Percentiles rank a stretch among this genome's conserved stretches.
phyloP scores from a whole-genome alignment of 208 protist genomes.

The Acanthamoeba healyi region DNA sequence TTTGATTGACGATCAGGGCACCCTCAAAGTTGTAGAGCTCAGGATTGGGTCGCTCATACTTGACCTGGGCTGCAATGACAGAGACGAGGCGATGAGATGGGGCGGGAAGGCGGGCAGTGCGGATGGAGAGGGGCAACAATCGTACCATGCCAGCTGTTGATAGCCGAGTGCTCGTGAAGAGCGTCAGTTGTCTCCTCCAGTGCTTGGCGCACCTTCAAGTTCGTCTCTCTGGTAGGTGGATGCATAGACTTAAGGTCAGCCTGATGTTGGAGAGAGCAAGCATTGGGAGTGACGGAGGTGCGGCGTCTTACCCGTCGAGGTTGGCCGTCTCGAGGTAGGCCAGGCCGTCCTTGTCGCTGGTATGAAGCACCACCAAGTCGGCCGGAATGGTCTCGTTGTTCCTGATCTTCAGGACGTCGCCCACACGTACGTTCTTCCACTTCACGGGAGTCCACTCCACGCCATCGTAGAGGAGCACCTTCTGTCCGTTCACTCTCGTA shows the following conservation, averaged over 20 bases:
- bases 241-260: too few species aligned
- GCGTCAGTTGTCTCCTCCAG: constrained; percentile 25
- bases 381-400: constrained; percentile 82
- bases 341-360: constrained; percentile 79
- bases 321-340: constrained; percentile 86
- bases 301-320: constrained; percentile 78
- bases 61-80: constrained; percentile 60
- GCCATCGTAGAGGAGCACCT: too few species aligned
- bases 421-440: constrained; percentile 58
- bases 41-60: constrained; percentile 88
- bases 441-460: too few species aligned
- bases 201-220: constrained; percentile 64
- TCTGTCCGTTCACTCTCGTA: background rate
- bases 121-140: too few species aligned
- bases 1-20: constrained; percentile 13
- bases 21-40: constrained; percentile 88
- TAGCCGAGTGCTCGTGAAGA: background rate
- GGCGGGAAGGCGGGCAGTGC: too few species aligned
- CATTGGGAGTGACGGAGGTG: background rate
- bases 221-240: constrained; percentile 74
- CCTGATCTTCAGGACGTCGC: constrained; percentile 83
- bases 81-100: background rate
- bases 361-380: constrained; percentile 82
- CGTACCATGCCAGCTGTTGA: background rate
- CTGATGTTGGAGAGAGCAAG: background rate